Base-by-base conservation (phyloP, 2,329 filamentous ascomycete genomes). In the Talaromyces sp. region DNA sequence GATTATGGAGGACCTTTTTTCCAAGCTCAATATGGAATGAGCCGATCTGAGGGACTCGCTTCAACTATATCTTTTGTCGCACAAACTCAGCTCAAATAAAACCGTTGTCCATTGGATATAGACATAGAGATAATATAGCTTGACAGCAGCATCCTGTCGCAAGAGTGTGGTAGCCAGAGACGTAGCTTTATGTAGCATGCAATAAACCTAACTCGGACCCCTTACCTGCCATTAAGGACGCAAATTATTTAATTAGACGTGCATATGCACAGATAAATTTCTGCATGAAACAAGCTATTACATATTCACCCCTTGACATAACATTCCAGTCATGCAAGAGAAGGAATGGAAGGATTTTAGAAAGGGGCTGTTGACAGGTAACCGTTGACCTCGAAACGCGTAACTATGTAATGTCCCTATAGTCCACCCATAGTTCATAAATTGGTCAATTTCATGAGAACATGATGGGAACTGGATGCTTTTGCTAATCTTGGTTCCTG, bases 311-410 rank as follows among this genome's bases (percentile, higher is more conserved):
- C 37, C 56, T 59, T n/a, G 11, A 13, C 7, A 3, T n/a, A 14
- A 57, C 39, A 63, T 63, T 63, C 50, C 50, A 63, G 50, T 57
- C 52, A 65, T 62, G 64, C 50, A 65, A 65, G 41, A 65, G 64
- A 65, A 62, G 64, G 52, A 65, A 62, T 62, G 50, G 64, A 65
- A 62, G 33, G n/a, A 13, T 4, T 3, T 33, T 33, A 3, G 56
- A 58, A 50, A n/a, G 31, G 41, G 45, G 10, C 54, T 54, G 37
- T 61, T 52, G 33, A 50, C 45, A 27, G 45, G 47, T 37, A 61
- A 27, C 33, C 60, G 60, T 62, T 62, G 52, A 8, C 52, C 52
- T 62, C 47, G 60, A 54, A 54, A 54, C 47, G 59, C 48, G 22
- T 47, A 24, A 24, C 58, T 13, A 52, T 41, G 37, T 16, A 27